Evolutionary conservation across 257 asterid species (phyloP), one percentile per base, ranked within the genome.

Genomic region (Fraxinus cuspidata): DNA sequence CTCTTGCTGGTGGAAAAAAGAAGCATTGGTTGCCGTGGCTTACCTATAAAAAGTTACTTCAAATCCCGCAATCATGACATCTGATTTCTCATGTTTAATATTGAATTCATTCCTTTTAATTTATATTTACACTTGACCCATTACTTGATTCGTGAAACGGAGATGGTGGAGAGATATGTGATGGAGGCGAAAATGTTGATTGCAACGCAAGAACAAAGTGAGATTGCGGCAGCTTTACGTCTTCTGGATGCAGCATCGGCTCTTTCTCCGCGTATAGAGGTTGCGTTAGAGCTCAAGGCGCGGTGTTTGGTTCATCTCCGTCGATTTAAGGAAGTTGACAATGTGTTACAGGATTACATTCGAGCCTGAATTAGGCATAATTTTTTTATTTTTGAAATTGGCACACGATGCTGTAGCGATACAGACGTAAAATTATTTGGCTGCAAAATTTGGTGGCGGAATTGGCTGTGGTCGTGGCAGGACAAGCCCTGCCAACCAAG

Each of bases 1-100:
- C 91, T 47, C 79, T 74, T 74, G 60, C 89, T 78, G 88, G 79
- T n/a, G 89, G 82, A 29, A 92, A 94, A 77, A 90, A 78, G 89
- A 92, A 88, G 75, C 97, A 87, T 83, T 93, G 99, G 99, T n/a
- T n/a, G n/a, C n/a, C n/a, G n/a, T 96, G 98, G 99, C 89, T 92
- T 73, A 89, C 89, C 76, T 92, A 92, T 77, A 88, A 76, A 74
- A 93, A 86, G 98, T 98, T 96, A 79, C 7, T 23, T 42, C 18
- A 11, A 42, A 42, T 3, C 16, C 16, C 49, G 49, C 49, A 42
- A 11, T 10, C 16, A 42, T 42, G 49, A 42, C 12, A 12, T 11
- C 47, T 0, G 49, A 11, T 42, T 42, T 15, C 4, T 40, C 0
- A 28, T 63, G 5, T 16, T 3, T 2, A 7, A 0, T 32, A 21